A percentile compares a stretch with the other conserved stretches of the same genome.
phyloP scores from a whole-genome alignment of 345 rosid species.

The Nasturtium officinale region DNA sequence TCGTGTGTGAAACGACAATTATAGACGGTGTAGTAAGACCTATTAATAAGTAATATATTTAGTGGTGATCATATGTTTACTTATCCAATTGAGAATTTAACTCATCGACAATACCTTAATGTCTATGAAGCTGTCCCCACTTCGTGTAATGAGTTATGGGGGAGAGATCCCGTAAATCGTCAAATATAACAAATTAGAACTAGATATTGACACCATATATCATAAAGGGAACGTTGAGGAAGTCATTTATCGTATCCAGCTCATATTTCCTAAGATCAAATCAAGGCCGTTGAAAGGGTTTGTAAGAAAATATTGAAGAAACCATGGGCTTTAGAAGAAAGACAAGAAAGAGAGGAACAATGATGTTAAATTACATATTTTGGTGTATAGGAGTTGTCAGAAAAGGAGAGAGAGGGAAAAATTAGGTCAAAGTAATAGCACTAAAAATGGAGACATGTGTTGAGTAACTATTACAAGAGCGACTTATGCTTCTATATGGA shows the following conservation, averaged over 20 bases:
- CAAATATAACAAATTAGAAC: constrained; percentile 31
- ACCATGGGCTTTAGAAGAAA: constrained; percentile 34
- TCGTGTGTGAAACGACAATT: constrained; percentile 19
- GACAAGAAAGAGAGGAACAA: constrained; percentile 40
- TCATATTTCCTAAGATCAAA: constrained; percentile 32
- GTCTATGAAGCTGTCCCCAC: constrained; percentile 43
- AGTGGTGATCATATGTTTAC: constrained; percentile 27
- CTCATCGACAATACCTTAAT: constrained; percentile 38
- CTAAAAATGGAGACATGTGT: constrained; percentile 44
- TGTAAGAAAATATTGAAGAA: constrained; percentile 13
- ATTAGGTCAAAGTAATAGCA: constrained; percentile 34
- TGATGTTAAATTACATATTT: constrained; percentile 38
- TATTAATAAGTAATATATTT: not conserved
- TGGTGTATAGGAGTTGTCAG: constrained; percentile 39
- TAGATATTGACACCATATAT: constrained; percentile 20
- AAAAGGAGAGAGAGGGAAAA: constrained; percentile 25
- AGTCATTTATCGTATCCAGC: constrained; percentile 38
- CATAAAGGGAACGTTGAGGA: constrained; percentile 24
- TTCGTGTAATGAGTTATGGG: constrained; percentile 44
- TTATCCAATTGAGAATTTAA: constrained; percentile 33
- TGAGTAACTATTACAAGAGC: constrained; percentile 48
- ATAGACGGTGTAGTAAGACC: constrained; percentile 14
- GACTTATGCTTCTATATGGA: constrained; percentile 44
- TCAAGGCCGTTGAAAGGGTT: constrained; percentile 36
- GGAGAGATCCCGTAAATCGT: constrained; percentile 33